A percentile compares a stretch with the other conserved stretches of the same genome.
Conservation (phyloP, 106 monocot genomes). For the Amphibolis antarctica region DNA sequence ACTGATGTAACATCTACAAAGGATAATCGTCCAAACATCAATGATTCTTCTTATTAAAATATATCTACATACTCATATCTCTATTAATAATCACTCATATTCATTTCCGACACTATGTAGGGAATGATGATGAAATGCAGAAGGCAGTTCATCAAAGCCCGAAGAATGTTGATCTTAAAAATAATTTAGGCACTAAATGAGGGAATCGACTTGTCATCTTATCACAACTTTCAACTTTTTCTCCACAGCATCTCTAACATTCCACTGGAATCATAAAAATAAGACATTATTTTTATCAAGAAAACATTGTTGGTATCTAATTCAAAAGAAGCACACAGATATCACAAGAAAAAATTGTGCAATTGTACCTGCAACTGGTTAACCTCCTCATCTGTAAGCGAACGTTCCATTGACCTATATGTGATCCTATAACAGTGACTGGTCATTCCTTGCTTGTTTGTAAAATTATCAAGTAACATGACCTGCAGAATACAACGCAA, state of each 20-base stretch:
- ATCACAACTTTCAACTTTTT: constrained; percentile 61
- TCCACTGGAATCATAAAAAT: constrained; percentile 31
- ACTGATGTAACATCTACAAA: no score
- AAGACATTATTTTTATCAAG: background rate
- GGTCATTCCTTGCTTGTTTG: constrained; percentile 86
- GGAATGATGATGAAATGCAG: background rate
- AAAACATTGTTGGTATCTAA: background rate
- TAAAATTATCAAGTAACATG: constrained; percentile 73
- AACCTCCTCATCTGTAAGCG: constrained; percentile 92
- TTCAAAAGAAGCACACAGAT: background rate
- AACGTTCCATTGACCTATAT: constrained; percentile 87
- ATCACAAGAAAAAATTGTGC: background rate
- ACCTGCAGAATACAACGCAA: constrained; percentile 34
- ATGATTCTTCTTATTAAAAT: no score
- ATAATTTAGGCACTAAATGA: background rate
- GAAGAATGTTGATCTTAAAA: background rate
- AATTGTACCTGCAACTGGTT: constrained; percentile 69
- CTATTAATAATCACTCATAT: no score
- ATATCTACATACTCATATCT: no score
- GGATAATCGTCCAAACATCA: no score
- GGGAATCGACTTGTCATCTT: constrained; percentile 27
- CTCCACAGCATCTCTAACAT: constrained; percentile 63
- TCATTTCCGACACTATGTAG: background rate
- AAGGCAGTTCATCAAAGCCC: background rate
- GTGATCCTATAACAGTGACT: constrained; percentile 92